phyloP scores from a whole-genome alignment of 1,139 yeast genomes.

The Blastobotrys serpentis region DNA sequence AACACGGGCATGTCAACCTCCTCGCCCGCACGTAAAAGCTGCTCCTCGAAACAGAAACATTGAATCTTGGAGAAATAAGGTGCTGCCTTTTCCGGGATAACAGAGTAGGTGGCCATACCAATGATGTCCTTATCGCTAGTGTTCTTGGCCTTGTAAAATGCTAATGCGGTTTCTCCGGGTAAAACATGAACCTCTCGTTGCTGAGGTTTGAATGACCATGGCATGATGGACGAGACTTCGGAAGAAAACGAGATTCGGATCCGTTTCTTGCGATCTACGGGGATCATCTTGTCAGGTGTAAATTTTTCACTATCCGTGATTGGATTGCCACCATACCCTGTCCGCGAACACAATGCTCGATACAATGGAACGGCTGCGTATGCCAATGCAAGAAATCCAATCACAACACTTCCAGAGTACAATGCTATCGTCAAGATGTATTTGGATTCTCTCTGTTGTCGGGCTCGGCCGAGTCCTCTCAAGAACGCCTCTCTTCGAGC shows the following conservation, averaged over 20 bases:
- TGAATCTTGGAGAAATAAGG: slow-evolving; percentile 95
- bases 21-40: slow-evolving; percentile 88
- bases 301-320: slow-evolving; percentile 78
- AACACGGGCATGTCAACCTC: slow-evolving; percentile 99
- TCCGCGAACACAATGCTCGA: slow-evolving; percentile 87
- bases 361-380: slow-evolving; percentile 94
- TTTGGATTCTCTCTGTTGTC: slow-evolving; percentile 36
- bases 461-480: slow-evolving; percentile 35
- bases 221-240: slow-evolving; percentile 85
- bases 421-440: slow-evolving; percentile 55
- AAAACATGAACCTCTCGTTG: slow-evolving; percentile 90
- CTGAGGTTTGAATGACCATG: slow-evolving; percentile 95
- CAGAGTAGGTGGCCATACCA: slow-evolving; percentile 98
- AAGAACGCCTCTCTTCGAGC: slow-evolving; percentile 26
- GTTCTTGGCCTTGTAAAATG: slow-evolving; percentile 91
- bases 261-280: slow-evolving; percentile 82
- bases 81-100: slow-evolving; percentile 94
- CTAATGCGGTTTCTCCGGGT: slow-evolving; percentile 98
- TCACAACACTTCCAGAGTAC: slow-evolving; percentile 69
- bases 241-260: slow-evolving; percentile 84
- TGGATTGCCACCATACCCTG: slow-evolving; percentile 96
- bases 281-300: slow-evolving; percentile 82
- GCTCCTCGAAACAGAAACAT: slow-evolving; percentile 98
- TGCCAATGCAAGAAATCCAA: slow-evolving; percentile 74
- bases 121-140: slow-evolving; percentile 83